Conservation (phyloP, 805 yeast species). For the Babjeviella inositovora region DNA sequence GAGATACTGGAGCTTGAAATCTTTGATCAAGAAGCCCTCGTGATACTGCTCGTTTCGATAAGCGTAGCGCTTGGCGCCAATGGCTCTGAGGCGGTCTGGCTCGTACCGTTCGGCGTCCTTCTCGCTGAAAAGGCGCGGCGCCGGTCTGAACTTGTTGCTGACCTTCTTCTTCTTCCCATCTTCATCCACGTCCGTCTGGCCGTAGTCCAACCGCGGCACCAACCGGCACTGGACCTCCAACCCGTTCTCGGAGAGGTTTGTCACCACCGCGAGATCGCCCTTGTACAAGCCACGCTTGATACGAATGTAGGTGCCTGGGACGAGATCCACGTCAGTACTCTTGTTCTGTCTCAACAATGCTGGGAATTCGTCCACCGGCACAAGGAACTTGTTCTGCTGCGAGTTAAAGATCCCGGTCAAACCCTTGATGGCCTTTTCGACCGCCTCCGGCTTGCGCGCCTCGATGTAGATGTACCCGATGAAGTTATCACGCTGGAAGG, state of each 20-base stretch:
- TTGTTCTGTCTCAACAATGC: conserved; percentile 82
- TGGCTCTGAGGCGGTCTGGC: conserved; percentile 47
- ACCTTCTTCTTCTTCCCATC: conserved; percentile 17
- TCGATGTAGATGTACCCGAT: conserved; percentile 87
- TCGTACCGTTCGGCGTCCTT: conserved; percentile 82
- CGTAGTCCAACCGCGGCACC: conserved; percentile 90
- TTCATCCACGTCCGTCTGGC: conserved; percentile 40
- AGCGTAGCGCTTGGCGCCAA: conserved; percentile 40
- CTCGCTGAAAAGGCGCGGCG: conserved; percentile 75
- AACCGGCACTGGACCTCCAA: conserved; percentile 86
- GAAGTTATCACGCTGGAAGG: conserved; percentile 88
- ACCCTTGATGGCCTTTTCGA: conserved; percentile 76
- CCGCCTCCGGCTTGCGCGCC: conserved; percentile 87
- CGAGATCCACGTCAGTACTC: conserved; percentile 72
- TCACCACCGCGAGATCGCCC: conserved; percentile 87
- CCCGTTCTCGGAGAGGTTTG: conserved; percentile 86
- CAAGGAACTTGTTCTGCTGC: conserved; percentile 55
- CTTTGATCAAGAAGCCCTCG: conserved; percentile 79
- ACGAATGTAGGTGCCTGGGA: conserved; percentile 87
- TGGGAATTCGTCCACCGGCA: conserved; percentile 92
- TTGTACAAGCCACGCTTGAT: conserved; percentile 82
- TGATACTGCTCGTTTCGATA: conserved; percentile 81
- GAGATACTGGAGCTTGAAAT: conserved; percentile 68
- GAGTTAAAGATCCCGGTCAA: conserved; percentile 65
- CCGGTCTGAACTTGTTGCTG: conserved; percentile 58